A percentile compares a stretch with the other conserved stretches of the same genome.
Conservation (phyloP, 106 monocot genomes). For the Iris macrosiphon region DNA sequence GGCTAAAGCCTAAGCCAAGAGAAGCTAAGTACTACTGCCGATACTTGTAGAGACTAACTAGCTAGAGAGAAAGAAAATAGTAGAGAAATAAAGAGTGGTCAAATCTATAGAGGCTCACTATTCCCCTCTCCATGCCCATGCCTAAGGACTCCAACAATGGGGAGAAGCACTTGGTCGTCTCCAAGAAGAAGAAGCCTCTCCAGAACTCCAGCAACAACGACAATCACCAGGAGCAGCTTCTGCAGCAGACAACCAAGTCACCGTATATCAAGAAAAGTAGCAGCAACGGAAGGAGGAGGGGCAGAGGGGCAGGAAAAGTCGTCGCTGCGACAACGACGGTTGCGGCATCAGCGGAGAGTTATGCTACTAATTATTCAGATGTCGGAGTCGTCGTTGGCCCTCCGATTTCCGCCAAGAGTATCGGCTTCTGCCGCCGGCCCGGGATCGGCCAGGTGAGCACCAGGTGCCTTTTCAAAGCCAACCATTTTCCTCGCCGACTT, state of each 20-base stretch:
- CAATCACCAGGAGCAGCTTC: constrained; percentile 32
- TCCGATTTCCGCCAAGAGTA: constrained; percentile 47
- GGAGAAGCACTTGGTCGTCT: constrained; percentile 21
- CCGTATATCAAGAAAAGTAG: constrained; percentile 11
- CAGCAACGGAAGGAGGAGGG: constrained; percentile 21
- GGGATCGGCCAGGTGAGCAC: constrained; percentile 64
- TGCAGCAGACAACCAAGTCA: not conserved
- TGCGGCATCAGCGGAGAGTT: not conserved
- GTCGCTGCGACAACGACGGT: not conserved
- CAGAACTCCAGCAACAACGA: constrained; percentile 36
- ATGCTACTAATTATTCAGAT: not conserved
- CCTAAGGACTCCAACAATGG: constrained; percentile 12
- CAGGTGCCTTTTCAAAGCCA: constrained; percentile 87
- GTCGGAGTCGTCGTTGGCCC: constrained; percentile 11
- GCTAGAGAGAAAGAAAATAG: too few species aligned
- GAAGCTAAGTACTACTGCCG: too few species aligned
- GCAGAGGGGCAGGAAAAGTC: constrained; percentile 31
- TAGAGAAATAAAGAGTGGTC: too few species aligned
- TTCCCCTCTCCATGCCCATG: constrained; percentile 18
- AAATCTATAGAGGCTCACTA: too few species aligned
- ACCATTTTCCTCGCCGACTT: constrained; percentile 86
- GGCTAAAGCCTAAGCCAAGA: too few species aligned
- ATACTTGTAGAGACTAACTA: too few species aligned
- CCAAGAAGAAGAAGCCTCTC: constrained; percentile 25
- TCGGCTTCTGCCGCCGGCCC: constrained; percentile 54